phyloP scores from a whole-genome alignment of 2,329 filamentous ascomycete genomes.

The Fusarium aywerte region DNA sequence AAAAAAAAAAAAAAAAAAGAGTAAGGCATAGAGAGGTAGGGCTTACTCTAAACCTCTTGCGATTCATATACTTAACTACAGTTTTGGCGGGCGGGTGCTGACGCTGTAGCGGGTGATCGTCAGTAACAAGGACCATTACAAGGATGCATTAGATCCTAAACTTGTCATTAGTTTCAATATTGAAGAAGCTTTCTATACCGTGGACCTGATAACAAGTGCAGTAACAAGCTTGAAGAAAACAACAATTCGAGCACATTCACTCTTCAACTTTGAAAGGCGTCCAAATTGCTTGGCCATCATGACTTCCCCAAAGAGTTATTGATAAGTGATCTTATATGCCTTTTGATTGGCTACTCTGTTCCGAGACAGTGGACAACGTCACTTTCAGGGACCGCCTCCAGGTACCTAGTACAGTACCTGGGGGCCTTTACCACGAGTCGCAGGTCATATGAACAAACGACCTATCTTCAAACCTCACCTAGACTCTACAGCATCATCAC shows the following conservation, averaged over 20 bases:
- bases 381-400: constrained; percentile 33
- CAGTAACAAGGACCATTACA: not conserved
- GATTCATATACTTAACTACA: no score
- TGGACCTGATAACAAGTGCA: no score
- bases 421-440: constrained; percentile 13
- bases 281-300: not conserved
- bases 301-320: not conserved
- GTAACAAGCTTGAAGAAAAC: not conserved
- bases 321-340: not conserved
- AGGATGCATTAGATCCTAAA: not conserved
- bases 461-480: constrained; percentile 8
- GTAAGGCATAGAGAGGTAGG: no score
- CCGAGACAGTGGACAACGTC: constrained; percentile 27
- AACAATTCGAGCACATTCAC: not conserved
- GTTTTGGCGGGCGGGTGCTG: not conserved
- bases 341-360: constrained; percentile 18
- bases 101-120: constrained; percentile 3
- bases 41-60: no score
- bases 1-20: no score
- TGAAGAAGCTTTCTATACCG: no score
- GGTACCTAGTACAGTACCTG: constrained; percentile 27
- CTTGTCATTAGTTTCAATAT: not conserved
- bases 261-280: not conserved
- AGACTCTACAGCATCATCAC: constrained; percentile 12
- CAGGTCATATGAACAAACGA: constrained; percentile 26